Base-by-base conservation (phyloP, 2,329 filamentous ascomycete species). In the Chaetomium strumarium region DNA sequence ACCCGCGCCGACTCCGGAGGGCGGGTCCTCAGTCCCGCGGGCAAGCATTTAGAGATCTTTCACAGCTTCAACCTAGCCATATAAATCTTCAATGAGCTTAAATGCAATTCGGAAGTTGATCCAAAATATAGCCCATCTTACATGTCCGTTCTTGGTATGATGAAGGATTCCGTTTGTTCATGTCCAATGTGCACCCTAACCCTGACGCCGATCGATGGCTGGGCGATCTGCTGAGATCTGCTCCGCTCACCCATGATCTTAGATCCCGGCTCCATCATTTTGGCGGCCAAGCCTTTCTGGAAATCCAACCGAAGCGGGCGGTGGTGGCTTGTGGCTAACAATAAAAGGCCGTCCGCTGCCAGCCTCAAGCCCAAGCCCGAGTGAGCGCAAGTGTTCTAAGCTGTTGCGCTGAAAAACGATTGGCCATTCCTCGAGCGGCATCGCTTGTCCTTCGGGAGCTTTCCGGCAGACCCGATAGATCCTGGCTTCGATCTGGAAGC, bases 1-100 rank as follows among this genome's bases (percentile, higher is more conserved):
- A 34, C 7, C 34, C 14, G n/a, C 16, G 45, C 53, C 53, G 53
- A 51, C 48, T 19, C 53, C 53, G 53, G 52, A 55, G 34, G 14
- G 53, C 53, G 53, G 53, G 53, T 55, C 53, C 53, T 24, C 36
- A 10, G 5, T 34, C 11, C 12, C 11, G 3, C 33, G 3, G 33
- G 11, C 33, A 14, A 11, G 33, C 14, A 12, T 34, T 12, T 10
- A 34, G 33, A 6, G 33, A 14, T 34, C 14, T 10, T 10, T 14
- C 12, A 24, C 24, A 24, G 4, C 24, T 24, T 4, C 24, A 24
- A 24, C 24, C 24, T 7, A 24, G 24, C 24, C 24, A 24, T 24
- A 4, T 24, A 7, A 24, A n/a, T n/a, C n/a, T 7, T 24, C 24
- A 24, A 24, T 24, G 24, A 24, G 24, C 4, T 4, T 24, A 24